Conservation (phyloP, 2,329 filamentous ascomycete species). For the Epichloe sylvatica region DNA sequence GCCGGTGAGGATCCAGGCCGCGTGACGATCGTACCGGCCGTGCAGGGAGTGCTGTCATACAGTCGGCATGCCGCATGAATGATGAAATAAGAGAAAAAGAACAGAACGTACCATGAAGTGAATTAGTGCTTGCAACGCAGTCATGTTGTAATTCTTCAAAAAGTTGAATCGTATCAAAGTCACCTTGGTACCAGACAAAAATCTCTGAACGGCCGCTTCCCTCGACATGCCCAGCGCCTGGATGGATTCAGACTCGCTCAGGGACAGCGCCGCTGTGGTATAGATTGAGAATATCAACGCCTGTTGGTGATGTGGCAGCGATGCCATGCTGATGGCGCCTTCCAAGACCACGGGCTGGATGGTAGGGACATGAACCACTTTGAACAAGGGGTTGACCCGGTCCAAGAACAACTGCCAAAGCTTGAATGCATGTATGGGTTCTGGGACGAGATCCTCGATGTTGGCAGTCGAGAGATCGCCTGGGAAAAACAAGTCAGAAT, state of each 20-base stretch:
- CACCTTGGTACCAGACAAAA: slow-evolving; percentile 36
- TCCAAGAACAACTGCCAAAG: slow-evolving; percentile 66
- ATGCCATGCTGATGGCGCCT: slow-evolving; percentile 41
- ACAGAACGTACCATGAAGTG: slow-evolving; percentile 37
- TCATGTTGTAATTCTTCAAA: slow-evolving; percentile 42
- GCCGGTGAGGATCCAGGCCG: slow-evolving; percentile 47
- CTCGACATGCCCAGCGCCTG: slow-evolving; percentile 36
- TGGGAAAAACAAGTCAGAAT: slow-evolving; percentile 35
- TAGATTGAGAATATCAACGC: slow-evolving; percentile 54
- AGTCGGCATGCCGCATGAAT: background rate
- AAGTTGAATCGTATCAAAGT: slow-evolving; percentile 41
- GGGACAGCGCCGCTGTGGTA: slow-evolving; percentile 41
- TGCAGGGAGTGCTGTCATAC: slow-evolving; percentile 37
- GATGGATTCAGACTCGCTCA: slow-evolving; percentile 41
- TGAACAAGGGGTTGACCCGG: slow-evolving; percentile 60
- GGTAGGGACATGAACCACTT: slow-evolving; percentile 57
- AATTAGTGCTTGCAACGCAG: slow-evolving; percentile 43
- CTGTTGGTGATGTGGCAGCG: slow-evolving; percentile 43
- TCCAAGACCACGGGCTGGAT: slow-evolving; percentile 52
- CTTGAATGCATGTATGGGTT: slow-evolving; percentile 50
- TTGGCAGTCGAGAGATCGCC: slow-evolving; percentile 25
- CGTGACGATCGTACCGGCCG: slow-evolving; percentile 44
- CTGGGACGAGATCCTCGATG: slow-evolving; percentile 44
- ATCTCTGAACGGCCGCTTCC: slow-evolving; percentile 36
- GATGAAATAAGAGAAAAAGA: background rate